Percentiles rank a stretch among this genome's conserved stretches.
Conservation (phyloP, 2,329 filamentous ascomycete species). For the Sarocladium oryzae region DNA sequence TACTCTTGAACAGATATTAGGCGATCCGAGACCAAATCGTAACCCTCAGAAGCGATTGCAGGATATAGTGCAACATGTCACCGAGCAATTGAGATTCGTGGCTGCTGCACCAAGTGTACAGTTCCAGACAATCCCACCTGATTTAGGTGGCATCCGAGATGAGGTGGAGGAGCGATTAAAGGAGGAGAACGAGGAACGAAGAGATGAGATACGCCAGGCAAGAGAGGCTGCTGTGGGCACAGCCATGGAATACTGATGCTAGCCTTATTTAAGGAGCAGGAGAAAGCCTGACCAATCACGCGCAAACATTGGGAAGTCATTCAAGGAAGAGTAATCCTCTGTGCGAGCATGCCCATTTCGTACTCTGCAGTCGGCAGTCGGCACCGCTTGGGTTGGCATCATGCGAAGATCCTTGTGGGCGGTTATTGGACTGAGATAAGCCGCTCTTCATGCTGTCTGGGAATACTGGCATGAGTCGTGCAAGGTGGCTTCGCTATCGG, state of each 20-base stretch:
- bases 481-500: too few species aligned
- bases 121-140: slow-evolving; percentile 71
- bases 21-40: slow-evolving; percentile 67
- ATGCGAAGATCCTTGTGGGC: too few species aligned
- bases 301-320: too few species aligned
- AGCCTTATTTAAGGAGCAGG: neutral
- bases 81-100: slow-evolving; percentile 82
- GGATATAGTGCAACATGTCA: slow-evolving; percentile 69
- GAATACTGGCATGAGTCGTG: too few species aligned
- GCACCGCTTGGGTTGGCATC: too few species aligned
- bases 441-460: too few species aligned
- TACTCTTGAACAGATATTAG: slow-evolving; percentile 64
- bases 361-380: too few species aligned
- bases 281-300: too few species aligned
- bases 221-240: slow-evolving; percentile 52
- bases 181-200: slow-evolving; percentile 54
- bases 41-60: slow-evolving; percentile 71
- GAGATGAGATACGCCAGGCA: slow-evolving; percentile 41
- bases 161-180: slow-evolving; percentile 62
- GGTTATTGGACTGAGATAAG: too few species aligned
- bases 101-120: slow-evolving; percentile 81
- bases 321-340: too few species aligned
- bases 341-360: too few species aligned
- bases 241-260: slow-evolving; percentile 44
- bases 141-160: slow-evolving; percentile 61